Conservation (phyloP, 2,329 filamentous ascomycete genomes). For the Stylonectria norvegica region DNA sequence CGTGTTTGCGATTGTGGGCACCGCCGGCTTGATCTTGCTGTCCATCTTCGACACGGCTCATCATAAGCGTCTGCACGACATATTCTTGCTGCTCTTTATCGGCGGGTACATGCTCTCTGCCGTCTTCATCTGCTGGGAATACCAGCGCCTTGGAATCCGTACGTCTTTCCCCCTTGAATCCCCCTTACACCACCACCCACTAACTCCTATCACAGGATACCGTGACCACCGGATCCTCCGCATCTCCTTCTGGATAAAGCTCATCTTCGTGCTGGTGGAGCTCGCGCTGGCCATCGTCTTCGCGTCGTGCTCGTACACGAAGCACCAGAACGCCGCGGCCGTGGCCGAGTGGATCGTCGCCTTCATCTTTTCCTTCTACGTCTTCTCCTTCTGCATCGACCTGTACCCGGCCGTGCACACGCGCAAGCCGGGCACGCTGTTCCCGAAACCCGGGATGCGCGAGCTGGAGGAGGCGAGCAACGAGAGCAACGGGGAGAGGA, state of each 20-base stretch:
- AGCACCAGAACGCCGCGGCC: conserved; percentile 63
- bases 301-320: conserved; percentile 49
- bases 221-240: conserved; percentile 71
- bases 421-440: conserved; percentile 34
- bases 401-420: conserved; percentile 73
- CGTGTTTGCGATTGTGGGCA: conserved; percentile 68
- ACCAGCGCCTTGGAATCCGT: conserved; percentile 77
- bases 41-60: conserved; percentile 80
- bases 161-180: conserved; percentile 26
- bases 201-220: conserved; percentile 51
- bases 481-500: neutral
- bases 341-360: conserved; percentile 77
- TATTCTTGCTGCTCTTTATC: conserved; percentile 81
- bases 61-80: conserved; percentile 65
- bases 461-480: conserved; percentile 22
- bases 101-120: conserved; percentile 80
- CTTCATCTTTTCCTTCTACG: conserved; percentile 83
- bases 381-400: conserved; percentile 83
- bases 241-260: conserved; percentile 82
- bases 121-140: conserved; percentile 86
- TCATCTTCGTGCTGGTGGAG: conserved; percentile 79
- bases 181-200: neutral
- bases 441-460: conserved; percentile 23
- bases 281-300: conserved; percentile 72
- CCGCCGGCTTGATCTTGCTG: conserved; percentile 75